Evolutionary conservation across 176 grass and related monocot genomes (phyloP).

Genomic region (Rhynchospora pubera): DNA sequence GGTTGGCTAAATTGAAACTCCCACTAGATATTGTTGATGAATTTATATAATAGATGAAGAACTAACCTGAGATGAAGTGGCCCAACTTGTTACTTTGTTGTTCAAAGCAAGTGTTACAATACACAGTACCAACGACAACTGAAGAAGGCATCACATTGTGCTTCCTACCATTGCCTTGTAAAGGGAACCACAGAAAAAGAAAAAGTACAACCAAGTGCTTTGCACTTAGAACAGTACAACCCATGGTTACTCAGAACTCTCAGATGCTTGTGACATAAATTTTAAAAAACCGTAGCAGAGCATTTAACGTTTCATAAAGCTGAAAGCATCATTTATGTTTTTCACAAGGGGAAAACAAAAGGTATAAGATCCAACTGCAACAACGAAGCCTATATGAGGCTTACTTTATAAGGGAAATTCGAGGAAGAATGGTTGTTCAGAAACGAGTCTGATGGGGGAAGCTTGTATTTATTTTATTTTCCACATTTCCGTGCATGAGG

Average conservation of each 20-base stretch:
- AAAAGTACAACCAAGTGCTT: slow-evolving; percentile 5
- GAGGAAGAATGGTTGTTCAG: neutral
- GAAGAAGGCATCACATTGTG: neutral
- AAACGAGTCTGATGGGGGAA: neutral
- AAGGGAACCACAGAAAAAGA: neutral
- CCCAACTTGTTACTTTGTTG: neutral
- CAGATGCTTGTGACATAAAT: neutral
- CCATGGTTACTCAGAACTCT: neutral
- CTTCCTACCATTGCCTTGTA: slow-evolving; percentile 1
- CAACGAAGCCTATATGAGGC: neutral
- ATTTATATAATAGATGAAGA: neutral
- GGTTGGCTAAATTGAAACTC: neutral
- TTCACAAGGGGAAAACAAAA: neutral
- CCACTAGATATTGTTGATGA: neutral
- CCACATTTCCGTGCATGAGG: neutral
- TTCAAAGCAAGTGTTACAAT: slow-evolving; percentile 31
- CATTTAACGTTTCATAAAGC: neutral
- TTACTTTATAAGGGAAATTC: neutral
- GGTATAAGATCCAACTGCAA: neutral
- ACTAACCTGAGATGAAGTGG: slow-evolving; percentile 30
- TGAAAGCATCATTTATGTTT: slow-evolving; percentile 6
- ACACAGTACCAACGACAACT: slow-evolving; percentile 26
- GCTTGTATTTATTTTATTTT: neutral
- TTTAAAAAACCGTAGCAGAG: neutral
- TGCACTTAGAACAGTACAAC: neutral